Conservation (phyloP, 2,329 filamentous ascomycete genomes). For the Claviceps sp. region DNA sequence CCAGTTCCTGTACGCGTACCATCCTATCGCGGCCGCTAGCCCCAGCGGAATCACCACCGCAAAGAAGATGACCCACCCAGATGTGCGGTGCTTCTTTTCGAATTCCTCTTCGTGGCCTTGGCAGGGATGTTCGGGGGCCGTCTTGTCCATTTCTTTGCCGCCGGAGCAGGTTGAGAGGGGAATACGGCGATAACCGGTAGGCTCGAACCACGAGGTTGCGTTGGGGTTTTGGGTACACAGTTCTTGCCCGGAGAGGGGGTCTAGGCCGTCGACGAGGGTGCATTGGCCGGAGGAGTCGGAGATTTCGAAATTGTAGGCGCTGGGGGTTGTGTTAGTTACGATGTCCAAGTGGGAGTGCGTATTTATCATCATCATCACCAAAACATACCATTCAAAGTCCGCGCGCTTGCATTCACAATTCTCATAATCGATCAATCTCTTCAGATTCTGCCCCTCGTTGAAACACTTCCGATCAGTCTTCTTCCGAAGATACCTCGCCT, state of each 20-base stretch:
- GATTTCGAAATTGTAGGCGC: conserved; percentile 87
- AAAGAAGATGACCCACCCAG: conserved; percentile 69
- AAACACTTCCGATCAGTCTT: conserved; percentile 66
- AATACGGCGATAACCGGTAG: conserved; percentile 79
- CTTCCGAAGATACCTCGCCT: conserved; percentile 83
- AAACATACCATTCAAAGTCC: conserved; percentile 76
- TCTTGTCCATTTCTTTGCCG: conserved; percentile 62
- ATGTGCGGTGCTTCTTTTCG: conserved; percentile 53
- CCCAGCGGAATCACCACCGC: conserved; percentile 65
- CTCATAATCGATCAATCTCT: conserved; percentile 55
- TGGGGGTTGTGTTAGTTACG: conserved; percentile 19
- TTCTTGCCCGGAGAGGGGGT: conserved; percentile 38
- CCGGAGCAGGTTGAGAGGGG: conserved; percentile 77
- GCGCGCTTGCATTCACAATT: conserved; percentile 75
- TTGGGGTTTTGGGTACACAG: conserved; percentile 50
- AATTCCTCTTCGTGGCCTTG: conserved; percentile 74
- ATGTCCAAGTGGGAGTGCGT: too few species aligned
- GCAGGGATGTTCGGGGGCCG: conserved; percentile 43
- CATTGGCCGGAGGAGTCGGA: conserved; percentile 63
- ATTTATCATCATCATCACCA: background rate
- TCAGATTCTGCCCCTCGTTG: conserved; percentile 57
- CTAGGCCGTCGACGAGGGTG: conserved; percentile 57
- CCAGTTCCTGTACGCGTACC: conserved; percentile 77
- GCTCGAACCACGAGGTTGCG: conserved; percentile 64
- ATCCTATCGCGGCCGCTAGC: conserved; percentile 60